These are phyloP conservation scores for Solanum bulbocastanum DNA, from an alignment of 257 asterid genomes.

Conservation along the genomic window DNA sequence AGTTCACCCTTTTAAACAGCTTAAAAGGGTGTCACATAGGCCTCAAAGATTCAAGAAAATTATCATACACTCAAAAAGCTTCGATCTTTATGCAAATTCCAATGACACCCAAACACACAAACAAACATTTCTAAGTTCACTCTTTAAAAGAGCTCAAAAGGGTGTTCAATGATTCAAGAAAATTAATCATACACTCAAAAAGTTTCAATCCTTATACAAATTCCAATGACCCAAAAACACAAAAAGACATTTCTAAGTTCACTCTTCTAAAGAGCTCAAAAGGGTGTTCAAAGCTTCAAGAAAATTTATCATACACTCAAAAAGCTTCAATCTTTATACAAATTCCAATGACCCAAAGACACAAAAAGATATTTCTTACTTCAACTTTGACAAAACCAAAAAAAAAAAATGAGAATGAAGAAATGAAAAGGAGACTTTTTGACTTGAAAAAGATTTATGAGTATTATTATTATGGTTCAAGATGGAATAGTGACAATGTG, in stretches of 20 bases:
- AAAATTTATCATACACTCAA: not conserved
- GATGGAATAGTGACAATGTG: not conserved
- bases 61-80: not conserved
- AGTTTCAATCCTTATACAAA: not conserved
- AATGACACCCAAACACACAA: not conserved
- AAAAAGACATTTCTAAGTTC: not conserved
- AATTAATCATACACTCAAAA: not conserved
- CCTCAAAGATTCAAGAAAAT: not conserved
- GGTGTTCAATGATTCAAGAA: not conserved
- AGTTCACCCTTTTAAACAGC: not conserved
- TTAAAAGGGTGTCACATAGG: not conserved
- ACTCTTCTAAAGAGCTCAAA: not conserved
- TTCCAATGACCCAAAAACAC: not conserved
- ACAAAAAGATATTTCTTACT: not conserved
- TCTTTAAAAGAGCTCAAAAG: not conserved
- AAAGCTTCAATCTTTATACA: not conserved
- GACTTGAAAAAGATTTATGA: not conserved
- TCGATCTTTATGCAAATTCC: not conserved
- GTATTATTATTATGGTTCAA: not conserved
- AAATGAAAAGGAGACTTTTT: not conserved
- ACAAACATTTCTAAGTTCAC: not conserved
- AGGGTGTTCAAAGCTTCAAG: not conserved
- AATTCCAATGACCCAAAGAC: not conserved
- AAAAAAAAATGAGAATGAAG: not conserved
- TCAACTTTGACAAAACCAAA: not conserved